Evolutionary conservation across 1,139 yeast species (phyloP).

Genomic region (Lodderomyces elongisporus): DNA sequence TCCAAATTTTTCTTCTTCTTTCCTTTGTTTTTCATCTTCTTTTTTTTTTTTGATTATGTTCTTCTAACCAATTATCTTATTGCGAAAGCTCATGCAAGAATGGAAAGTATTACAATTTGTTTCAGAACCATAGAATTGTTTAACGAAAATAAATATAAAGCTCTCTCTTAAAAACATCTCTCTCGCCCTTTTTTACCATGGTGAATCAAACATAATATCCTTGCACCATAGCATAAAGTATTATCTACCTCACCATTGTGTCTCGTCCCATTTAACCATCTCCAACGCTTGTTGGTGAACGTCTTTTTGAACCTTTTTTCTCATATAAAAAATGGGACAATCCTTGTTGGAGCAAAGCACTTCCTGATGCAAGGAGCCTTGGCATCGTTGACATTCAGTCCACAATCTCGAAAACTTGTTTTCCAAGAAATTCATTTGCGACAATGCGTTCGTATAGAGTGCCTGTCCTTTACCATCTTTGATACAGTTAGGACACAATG

Average conservation of each 20-base stretch:
- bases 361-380: constrained; percentile 92
- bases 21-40: too few relatives aligned
- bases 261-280: constrained; percentile 65
- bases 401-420: constrained; percentile 82
- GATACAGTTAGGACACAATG: constrained; percentile 77
- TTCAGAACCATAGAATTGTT: too few relatives aligned
- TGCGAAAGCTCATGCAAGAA: too few relatives aligned
- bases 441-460: constrained; percentile 72
- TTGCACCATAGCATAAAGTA: too few relatives aligned
- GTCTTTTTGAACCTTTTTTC: constrained; percentile 92
- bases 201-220: too few relatives aligned
- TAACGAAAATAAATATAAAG: too few relatives aligned
- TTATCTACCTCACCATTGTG: constrained; percentile 52
- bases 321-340: constrained; percentile 96
- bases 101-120: too few relatives aligned
- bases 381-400: constrained; percentile 99
- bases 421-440: constrained; percentile 76
- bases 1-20: too few relatives aligned
- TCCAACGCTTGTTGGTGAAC: constrained; percentile 64
- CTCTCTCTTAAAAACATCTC: too few relatives aligned
- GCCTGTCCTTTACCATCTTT: constrained; percentile 72
- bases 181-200: too few relatives aligned
- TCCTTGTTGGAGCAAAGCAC: constrained; percentile 93
- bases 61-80: too few relatives aligned
- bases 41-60: too few relatives aligned